Conservation (phyloP, 2,329 filamentous ascomycete genomes). For the Didymella pomorum region DNA sequence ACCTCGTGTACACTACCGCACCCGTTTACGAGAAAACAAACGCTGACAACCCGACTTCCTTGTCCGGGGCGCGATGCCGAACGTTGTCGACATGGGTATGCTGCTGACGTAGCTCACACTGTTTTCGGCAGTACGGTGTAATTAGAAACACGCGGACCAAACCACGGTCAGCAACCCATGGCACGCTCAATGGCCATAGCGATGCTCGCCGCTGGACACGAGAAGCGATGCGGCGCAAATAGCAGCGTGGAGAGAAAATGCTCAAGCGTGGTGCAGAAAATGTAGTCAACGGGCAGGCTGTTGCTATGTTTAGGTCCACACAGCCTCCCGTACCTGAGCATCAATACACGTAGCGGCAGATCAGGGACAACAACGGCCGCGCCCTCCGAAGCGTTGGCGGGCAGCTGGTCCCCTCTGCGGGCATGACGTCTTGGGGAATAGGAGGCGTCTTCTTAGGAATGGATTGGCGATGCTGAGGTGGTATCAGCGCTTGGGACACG, state of each 20-base stretch:
- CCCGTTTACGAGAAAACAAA: slow-evolving; percentile 7
- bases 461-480: slow-evolving; percentile 26
- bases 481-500: slow-evolving; percentile 22
- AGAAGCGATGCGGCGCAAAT: slow-evolving; percentile 26
- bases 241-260: slow-evolving; percentile 28
- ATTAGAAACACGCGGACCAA: slow-evolving; percentile 16
- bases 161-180: slow-evolving; percentile 10
- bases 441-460: slow-evolving; percentile 30
- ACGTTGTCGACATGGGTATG: slow-evolving; percentile 7
- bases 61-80: slow-evolving; percentile 1
- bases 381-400: slow-evolving; percentile 29
- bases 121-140: slow-evolving; percentile 13
- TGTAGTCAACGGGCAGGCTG: slow-evolving; percentile 33
- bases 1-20: not conserved
- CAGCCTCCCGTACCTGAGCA: slow-evolving; percentile 42
- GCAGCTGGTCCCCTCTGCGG: slow-evolving; percentile 22
- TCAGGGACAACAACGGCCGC: slow-evolving; percentile 38
- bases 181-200: slow-evolving; percentile 14
- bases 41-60: not conserved
- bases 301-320: slow-evolving; percentile 48
- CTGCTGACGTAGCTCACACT: slow-evolving; percentile 21
- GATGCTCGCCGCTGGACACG: slow-evolving; percentile 23
- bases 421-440: slow-evolving; percentile 40
- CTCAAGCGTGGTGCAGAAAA: slow-evolving; percentile 25
- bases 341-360: slow-evolving; percentile 38